These are phyloP conservation scores for Melanogaster broomeanus DNA, from an alignment of 768 basidiomycete species.

Conservation along the genomic window DNA sequence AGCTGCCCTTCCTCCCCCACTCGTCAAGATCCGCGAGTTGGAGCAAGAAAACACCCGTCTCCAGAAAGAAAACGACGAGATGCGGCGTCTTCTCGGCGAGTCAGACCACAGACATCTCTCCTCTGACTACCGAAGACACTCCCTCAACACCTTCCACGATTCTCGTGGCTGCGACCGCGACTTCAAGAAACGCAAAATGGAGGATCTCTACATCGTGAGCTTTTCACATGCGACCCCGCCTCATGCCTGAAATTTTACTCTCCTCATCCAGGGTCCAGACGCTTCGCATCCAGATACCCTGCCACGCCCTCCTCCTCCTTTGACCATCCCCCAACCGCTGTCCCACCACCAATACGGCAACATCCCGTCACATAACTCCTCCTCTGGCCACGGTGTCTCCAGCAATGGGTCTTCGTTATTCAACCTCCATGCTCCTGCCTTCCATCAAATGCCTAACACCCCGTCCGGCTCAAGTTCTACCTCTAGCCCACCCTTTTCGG, in stretches of 20 bases:
- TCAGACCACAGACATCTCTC: conserved; percentile 38
- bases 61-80: conserved; percentile 71
- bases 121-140: conserved; percentile 50
- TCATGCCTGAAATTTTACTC: background rate
- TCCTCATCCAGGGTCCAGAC: conserved; percentile 44
- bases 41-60: conserved; percentile 78
- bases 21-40: conserved; percentile 77
- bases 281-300: conserved; percentile 39
- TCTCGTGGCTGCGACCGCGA: conserved; percentile 54
- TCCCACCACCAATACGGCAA: conserved; percentile 53
- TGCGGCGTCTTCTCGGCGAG: conserved; percentile 65
- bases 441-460: conserved; percentile 65
- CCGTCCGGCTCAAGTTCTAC: conserved; percentile 73
- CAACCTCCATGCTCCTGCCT: conserved; percentile 55
- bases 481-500: conserved; percentile 84
- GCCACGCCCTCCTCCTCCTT: conserved; percentile 52
- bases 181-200: conserved; percentile 64
- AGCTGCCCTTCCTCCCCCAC: conserved; percentile 67
- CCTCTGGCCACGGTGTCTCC: conserved; percentile 41
- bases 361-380: conserved; percentile 40
- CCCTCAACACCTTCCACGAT: conserved; percentile 50
- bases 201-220: conserved; percentile 56
- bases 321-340: conserved; percentile 60
- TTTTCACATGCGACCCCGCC: background rate
- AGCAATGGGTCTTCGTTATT: conserved; percentile 45